phyloP scores from a whole-genome alignment of 176 grass and related monocot species.

The Triticum turgidum region DNA sequence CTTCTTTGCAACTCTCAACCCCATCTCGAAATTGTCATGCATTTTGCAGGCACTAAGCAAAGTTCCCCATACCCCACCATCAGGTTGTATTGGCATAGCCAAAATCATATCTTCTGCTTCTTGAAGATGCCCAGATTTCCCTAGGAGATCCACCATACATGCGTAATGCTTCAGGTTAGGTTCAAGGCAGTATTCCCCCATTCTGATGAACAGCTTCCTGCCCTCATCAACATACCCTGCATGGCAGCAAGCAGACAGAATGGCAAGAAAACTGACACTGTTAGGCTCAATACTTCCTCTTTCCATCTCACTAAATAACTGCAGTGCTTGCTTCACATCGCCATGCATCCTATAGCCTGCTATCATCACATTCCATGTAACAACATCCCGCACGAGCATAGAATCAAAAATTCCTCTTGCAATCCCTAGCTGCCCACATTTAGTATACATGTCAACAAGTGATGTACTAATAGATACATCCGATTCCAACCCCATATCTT shows the following conservation, averaged over 20 bases:
- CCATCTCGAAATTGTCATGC: constrained; percentile 59
- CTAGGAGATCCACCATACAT: constrained; percentile 73
- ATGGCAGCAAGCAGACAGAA: constrained; percentile 75
- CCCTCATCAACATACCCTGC: constrained; percentile 62
- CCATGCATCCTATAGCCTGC: constrained; percentile 81
- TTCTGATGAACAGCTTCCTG: constrained; percentile 46
- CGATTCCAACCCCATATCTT: constrained; percentile 48
- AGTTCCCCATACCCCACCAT: constrained; percentile 66
- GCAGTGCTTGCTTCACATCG: constrained; percentile 48
- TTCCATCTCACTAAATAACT: constrained; percentile 63
- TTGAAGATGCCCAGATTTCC: constrained; percentile 51
- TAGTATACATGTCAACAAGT: constrained; percentile 74
- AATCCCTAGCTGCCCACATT: constrained; percentile 62
- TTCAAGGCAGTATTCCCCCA: constrained; percentile 44
- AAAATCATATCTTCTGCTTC: constrained; percentile 67
- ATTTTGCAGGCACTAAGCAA: constrained; percentile 78
- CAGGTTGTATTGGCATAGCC: constrained; percentile 70
- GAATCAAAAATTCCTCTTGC: constrained; percentile 60
- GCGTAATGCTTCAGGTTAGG: constrained; percentile 73
- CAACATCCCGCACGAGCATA: constrained; percentile 60
- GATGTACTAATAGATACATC: constrained; percentile 54
- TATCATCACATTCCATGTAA: constrained; percentile 84
- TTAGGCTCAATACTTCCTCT: constrained; percentile 40
- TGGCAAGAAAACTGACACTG: constrained; percentile 59
- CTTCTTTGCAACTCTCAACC: constrained; percentile 56